Evolutionary conservation across 495 filamentous ascomycete genomes (phyloP).

Genomic region (Lasiosphaeriaceae sp.): DNA sequence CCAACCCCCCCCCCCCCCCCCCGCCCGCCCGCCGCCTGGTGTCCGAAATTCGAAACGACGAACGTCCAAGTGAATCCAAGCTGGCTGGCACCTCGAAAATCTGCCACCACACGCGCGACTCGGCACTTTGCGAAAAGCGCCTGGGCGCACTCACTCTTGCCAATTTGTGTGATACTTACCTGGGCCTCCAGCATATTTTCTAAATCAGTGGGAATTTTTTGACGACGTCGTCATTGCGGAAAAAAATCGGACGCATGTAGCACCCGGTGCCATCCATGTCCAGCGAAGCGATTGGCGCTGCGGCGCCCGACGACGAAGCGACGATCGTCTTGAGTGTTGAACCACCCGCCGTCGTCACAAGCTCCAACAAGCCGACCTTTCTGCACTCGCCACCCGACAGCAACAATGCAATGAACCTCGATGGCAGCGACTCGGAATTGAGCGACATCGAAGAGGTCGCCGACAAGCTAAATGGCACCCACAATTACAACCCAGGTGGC

Average conservation of each 20-base stretch:
- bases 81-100: slow-evolving; percentile 13
- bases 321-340: slow-evolving; percentile 22
- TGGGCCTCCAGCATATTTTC: background rate
- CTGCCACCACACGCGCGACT: slow-evolving; percentile 5
- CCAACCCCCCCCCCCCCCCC: slow-evolving; percentile 19
- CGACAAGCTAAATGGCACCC: slow-evolving; percentile 23
- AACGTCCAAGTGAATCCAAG: slow-evolving; percentile 16
- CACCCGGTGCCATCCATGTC: slow-evolving; percentile 34
- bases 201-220: background rate
- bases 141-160: slow-evolving; percentile 6
- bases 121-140: slow-evolving; percentile 8
- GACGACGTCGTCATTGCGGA: slow-evolving; percentile 13
- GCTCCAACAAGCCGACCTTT: slow-evolving; percentile 26
- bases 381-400: slow-evolving; percentile 49
- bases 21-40: slow-evolving; percentile 17
- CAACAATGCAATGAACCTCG: slow-evolving; percentile 46
- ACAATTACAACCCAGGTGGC: slow-evolving; percentile 6
- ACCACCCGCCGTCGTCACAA: slow-evolving; percentile 5
- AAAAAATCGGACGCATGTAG: slow-evolving; percentile 35
- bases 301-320: slow-evolving; percentile 26
- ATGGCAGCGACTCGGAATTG: slow-evolving; percentile 52
- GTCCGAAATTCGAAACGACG: slow-evolving; percentile 17
- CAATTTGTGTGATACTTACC: slow-evolving; percentile 7
- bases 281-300: slow-evolving; percentile 37
- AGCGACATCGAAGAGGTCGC: slow-evolving; percentile 51